phyloP scores from a whole-genome alignment of 176 grass and related monocot species.

The Zoysia japonica region DNA sequence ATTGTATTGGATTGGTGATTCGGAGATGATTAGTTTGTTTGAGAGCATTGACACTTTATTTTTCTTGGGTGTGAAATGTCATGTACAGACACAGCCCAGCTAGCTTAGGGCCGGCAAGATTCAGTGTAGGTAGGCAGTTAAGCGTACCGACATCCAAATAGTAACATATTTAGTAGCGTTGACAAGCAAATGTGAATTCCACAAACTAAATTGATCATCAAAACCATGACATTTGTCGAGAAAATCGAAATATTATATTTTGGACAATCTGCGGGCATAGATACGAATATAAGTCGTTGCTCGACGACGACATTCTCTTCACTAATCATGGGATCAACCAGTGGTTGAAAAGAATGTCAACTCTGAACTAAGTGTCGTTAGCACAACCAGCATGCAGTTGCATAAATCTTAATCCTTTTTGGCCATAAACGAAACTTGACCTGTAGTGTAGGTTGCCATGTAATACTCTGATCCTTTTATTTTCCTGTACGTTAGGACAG shows the following conservation, averaged over 20 bases:
- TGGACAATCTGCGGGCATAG: background rate
- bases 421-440: too few species aligned
- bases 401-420: background rate
- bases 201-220: background rate
- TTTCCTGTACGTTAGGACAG: too few species aligned
- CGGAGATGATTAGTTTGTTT: background rate
- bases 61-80: background rate
- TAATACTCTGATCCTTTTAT: too few species aligned
- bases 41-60: background rate
- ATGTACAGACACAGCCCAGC: background rate
- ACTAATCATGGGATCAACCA: background rate
- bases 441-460: too few species aligned
- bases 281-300: background rate
- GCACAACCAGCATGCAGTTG: background rate
- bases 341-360: background rate
- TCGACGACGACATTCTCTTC: background rate
- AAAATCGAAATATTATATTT: background rate
- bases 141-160: background rate
- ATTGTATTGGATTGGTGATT: background rate
- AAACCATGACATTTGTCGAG: background rate
- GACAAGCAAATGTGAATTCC: background rate
- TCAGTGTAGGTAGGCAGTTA: background rate
- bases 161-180: background rate
- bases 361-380: background rate
- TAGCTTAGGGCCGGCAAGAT: background rate